Evolutionary conservation across 2,329 filamentous ascomycete species (phyloP).

Genomic region (Didymella pinodella): DNA sequence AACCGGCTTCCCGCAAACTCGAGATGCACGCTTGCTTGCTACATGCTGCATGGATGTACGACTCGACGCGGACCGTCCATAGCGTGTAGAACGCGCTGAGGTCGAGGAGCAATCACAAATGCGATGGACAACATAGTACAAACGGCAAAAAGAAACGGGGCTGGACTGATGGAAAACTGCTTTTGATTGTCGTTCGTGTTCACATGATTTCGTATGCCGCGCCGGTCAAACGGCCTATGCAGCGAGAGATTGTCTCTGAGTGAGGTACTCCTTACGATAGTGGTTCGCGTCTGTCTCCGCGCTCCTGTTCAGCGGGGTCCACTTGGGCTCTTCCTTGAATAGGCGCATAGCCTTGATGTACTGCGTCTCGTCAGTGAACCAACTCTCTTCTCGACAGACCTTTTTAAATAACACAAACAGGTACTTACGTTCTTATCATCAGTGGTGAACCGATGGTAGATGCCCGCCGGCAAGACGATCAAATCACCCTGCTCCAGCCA

Average conservation of each 20-base stretch:
- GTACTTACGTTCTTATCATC: conserved; percentile 84
- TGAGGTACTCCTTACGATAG: conserved; percentile 80
- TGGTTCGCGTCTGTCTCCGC: conserved; percentile 79
- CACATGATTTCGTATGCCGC: conserved; percentile 2
- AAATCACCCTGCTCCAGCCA: conserved; percentile 84
- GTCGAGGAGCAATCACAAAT: neutral
- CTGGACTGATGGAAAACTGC: conserved; percentile 1
- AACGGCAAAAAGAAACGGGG: neutral
- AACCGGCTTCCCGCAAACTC: conserved; percentile 9
- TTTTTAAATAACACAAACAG: neutral
- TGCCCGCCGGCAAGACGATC: conserved; percentile 91
- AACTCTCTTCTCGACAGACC: neutral
- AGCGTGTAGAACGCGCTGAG: neutral
- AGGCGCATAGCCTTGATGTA: conserved; percentile 95
- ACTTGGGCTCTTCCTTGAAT: conserved; percentile 98
- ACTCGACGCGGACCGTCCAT: neutral
- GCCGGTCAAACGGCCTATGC: conserved; percentile 2
- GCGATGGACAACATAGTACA: neutral
- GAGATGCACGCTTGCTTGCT: conserved; percentile 9
- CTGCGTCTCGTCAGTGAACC: conserved; percentile 56
- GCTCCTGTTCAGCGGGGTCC: conserved; percentile 89
- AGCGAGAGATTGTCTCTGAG: conserved; percentile 31
- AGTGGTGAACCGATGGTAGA: conserved; percentile 97
- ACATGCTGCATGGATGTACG: neutral
- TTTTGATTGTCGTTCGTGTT: conserved; percentile 5